Evolutionary conservation across 1,284 basidiomycete species (phyloP), one percentile per base, ranked within the genome.

Genomic region (Microbotryum violaceum): DNA sequence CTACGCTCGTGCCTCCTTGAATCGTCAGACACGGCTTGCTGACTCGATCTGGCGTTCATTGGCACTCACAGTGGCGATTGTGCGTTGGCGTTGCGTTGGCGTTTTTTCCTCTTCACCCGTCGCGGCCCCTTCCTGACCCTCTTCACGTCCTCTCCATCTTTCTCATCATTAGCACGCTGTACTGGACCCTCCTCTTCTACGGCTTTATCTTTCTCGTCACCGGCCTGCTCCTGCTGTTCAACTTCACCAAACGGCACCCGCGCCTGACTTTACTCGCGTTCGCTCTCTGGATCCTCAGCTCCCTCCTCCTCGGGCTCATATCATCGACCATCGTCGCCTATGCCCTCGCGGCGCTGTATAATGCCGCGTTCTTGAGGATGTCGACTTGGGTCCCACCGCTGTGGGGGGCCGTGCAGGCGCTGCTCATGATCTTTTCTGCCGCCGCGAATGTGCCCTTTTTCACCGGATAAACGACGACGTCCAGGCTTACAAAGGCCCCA

Each of bases 291-390:
- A 56, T 51, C 47, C 4, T 44, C 51, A 51, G 59, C 23, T 58
- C 54, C 44, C 37, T 62, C 20, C 14, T 59, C 16, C 45, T 56
- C 29, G 66, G 54, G 14, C 51, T 66, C 48, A n/a, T 67, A 51
- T 48, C 48, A 7, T 60, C 60, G 23, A 67, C 62, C 9, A 37
- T 67, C 12, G 61, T 62, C 21, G 66, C 60, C 8, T 67, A 65
- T 49, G 50, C 50, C 42, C 49, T 67, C 18, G 66, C 66, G 3
- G 66, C 66, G 21, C 52, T 67, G 14, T 67, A 67, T 50, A 67
- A 67, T 47, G 66, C 64, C 27, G 64, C 64, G 18, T 63, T 63
- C 55, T 29, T 64, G 10, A 49, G 60, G 27, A 59, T 66, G 64
- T 49, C 49, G 6, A 54, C 50, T 14, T 62, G 53, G 23, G 56